Percentiles rank a stretch among this genome's conserved stretches.
Conservation (phyloP, 371 early-diverging fungal genomes). For the Rhizomucor miehei region DNA sequence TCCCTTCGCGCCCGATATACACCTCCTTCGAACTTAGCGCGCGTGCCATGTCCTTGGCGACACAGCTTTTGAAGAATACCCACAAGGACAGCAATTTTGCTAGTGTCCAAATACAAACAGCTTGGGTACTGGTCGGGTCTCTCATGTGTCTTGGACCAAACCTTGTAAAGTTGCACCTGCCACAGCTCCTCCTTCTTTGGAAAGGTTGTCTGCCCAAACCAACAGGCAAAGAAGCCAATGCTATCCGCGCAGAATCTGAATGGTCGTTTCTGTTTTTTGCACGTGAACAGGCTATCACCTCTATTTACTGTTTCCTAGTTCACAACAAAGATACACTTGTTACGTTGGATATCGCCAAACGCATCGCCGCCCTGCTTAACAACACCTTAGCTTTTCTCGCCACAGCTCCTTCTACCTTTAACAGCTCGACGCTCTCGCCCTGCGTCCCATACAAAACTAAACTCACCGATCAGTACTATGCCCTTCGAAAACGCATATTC, state of each 20-base stretch:
- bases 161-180: slow-evolving; percentile 76
- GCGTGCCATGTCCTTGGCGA: slow-evolving; percentile 71
- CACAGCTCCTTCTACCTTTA: slow-evolving; percentile 54
- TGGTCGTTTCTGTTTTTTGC: slow-evolving; percentile 66
- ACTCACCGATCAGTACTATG: slow-evolving; percentile 62
- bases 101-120: slow-evolving; percentile 69
- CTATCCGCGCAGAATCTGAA: slow-evolving; percentile 61
- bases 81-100: slow-evolving; percentile 61
- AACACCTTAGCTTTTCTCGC: slow-evolving; percentile 70
- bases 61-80: slow-evolving; percentile 66
- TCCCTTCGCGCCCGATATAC: slow-evolving; percentile 67
- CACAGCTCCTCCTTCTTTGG: slow-evolving; percentile 76
- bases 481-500: slow-evolving; percentile 65
- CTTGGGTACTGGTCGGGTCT: slow-evolving; percentile 77
- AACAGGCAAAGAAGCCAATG: slow-evolving; percentile 55
- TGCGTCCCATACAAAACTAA: slow-evolving; percentile 41
- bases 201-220: slow-evolving; percentile 66
- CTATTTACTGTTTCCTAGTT: slow-evolving; percentile 69
- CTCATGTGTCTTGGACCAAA: slow-evolving; percentile 82
- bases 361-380: slow-evolving; percentile 75
- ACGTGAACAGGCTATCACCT: slow-evolving; percentile 70
- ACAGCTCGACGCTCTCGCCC: slow-evolving; percentile 39
- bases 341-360: slow-evolving; percentile 77
- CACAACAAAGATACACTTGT: slow-evolving; percentile 68
- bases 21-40: slow-evolving; percentile 76